Evolutionary conservation across 176 grass and related monocot genomes (phyloP), one percentile per base, ranked within the genome.

Genomic region (Oryza meyeriana): DNA sequence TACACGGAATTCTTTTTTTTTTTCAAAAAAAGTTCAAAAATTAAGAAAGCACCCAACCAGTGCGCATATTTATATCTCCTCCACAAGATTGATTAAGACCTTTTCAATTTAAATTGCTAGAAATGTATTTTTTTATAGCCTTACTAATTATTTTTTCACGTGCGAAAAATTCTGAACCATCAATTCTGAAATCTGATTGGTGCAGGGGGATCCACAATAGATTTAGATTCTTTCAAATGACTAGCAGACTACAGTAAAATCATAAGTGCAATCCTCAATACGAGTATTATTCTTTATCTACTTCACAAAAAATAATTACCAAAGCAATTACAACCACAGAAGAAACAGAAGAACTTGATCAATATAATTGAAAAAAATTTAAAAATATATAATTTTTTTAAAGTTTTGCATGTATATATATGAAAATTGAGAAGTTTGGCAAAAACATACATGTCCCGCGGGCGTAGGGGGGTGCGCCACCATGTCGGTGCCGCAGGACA

Each of bases 1-100:
- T 31, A 32, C 12, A 45, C 17, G 4, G 48, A 72, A 39, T 41
- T 65, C 1, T 48, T 62, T 39, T 77, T 39, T 77, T 62, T 38
- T 61, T 72, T 82, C 57, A 26, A 0, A 41, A 78, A 82, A 31
- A 41, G 24, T 12, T 8, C 71, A 70, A 63, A 55, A 55, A 55
- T 61, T 55, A 55, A 64, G 12, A 10, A 18, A 69, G 28, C 16
- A 44, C 44, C 26, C 26, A 65, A 78, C 76, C 76, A 78, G 42
- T 78, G 25, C 25, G 34, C 22, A 40, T 59, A 75, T 57, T 10
- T 75, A 50, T 75, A 64, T 87, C 64, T 2, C 64, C 38, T 69
- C 78, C 69, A 62, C 52, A 61, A 76, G 64, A 4, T 76, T 63
- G 64, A n/a, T 48, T 26, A 28, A 16, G 6, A 13, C 22, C 20